Evolutionary conservation across 2,329 filamentous ascomycete species (phyloP).

Genomic region (Juglanconis sp.): DNA sequence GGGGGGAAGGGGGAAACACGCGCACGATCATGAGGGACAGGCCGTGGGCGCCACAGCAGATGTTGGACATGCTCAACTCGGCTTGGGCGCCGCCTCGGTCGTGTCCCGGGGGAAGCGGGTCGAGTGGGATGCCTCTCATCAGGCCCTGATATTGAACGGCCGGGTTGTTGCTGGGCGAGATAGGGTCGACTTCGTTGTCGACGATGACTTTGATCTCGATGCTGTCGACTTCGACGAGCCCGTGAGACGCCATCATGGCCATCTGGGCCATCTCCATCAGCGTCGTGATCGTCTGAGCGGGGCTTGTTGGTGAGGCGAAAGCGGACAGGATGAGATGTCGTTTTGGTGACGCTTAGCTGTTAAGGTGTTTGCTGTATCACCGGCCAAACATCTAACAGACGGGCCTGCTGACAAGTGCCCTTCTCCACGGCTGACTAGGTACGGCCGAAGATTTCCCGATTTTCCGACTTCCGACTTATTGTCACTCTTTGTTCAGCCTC

Average conservation of each 20-base stretch:
- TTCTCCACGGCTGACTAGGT: too few species aligned
- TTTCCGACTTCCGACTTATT: too few species aligned
- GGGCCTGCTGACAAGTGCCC: too few species aligned
- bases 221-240: constrained; percentile 25
- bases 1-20: too few species aligned
- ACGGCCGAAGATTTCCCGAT: too few species aligned
- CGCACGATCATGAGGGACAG: constrained; percentile 49
- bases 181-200: constrained; percentile 53
- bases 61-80: constrained; percentile 46
- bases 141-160: constrained; percentile 40
- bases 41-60: constrained; percentile 54
- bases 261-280: constrained; percentile 24
- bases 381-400: too few species aligned
- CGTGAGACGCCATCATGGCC: constrained; percentile 5
- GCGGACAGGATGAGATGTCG: too few species aligned
- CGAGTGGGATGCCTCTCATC: constrained; percentile 38
- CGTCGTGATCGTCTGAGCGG: constrained; percentile 26
- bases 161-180: constrained; percentile 43
- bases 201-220: constrained; percentile 49
- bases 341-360: too few species aligned
- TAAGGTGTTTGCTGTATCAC: too few species aligned
- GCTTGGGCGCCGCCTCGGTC: constrained; percentile 38
- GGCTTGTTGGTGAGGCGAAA: constrained; percentile 18
- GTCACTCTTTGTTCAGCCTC: too few species aligned
- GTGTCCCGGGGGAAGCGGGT: constrained; percentile 29